Evolutionary conservation across 352 stramenopile species (phyloP), one percentile per base, ranked within the genome.

Genomic region (Phytophthora hibernalis): DNA sequence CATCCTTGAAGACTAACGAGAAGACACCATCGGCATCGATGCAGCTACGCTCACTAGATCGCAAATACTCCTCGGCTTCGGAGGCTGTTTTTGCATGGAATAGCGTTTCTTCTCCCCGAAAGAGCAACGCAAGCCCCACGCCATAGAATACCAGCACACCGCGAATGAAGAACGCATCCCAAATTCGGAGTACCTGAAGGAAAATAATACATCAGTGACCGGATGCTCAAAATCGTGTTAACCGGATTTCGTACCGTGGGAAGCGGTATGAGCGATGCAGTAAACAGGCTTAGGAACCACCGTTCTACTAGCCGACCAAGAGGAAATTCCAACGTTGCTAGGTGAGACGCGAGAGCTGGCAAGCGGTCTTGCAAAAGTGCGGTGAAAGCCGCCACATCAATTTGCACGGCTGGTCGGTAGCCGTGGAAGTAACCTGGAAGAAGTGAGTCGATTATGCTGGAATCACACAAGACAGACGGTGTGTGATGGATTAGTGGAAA

Each of bases 221-320:
- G 37, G 16, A 44, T 13, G 12, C 33, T 40, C 33, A 3, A 40
- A 40, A 40, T 7, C 33, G n/a, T n/a, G 37, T 18, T 15, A 13
- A 65, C 22, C 8, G 38, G 13, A 48, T 26, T 10, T 51, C 75
- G 31, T 65, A 92, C 84, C n/a, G 84, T 94, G 18, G 84, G 82
- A 3, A 94, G 59, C 8, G 86, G 86, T 16, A 94, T 74, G 9
- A 75, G 65, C 2, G 84, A 89, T 8, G 72, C 75, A 8, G 86
- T 94, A 51, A 93, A 94, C 15, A 94, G 37, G 22, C 76, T 93
- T 35, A 94, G 58, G 50, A 93, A 93, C 84, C 86, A 94, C 5
- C 76, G 72, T 72, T 94, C 83, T 7, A 86, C 73, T 18, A 82
- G 68, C 13, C 69, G 76, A 33, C 79, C 78, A n/a, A 93, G 54